A percentile compares a stretch with the other conserved stretches of the same genome.
These are phyloP conservation scores for Sugiyamaella smithiae DNA, from an alignment of 805 yeast species.

Conservation along the genomic window DNA sequence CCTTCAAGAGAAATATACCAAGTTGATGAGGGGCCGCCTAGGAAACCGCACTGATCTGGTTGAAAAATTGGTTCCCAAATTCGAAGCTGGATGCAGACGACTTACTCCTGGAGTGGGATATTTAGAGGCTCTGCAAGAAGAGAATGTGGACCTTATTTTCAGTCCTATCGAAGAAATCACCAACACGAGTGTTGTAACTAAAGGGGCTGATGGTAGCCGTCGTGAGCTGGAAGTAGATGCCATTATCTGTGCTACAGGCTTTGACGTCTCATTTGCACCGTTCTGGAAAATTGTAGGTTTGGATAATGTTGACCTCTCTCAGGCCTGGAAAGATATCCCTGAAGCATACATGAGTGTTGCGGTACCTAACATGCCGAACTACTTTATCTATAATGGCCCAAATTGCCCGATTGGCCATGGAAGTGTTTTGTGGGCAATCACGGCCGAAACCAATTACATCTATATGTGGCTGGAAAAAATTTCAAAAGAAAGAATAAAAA, in stretches of 20 bases:
- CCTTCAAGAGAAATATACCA: neutral
- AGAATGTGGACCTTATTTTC: slow-evolving; percentile 21
- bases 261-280: slow-evolving; percentile 14
- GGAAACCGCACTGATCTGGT: neutral
- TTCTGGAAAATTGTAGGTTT: slow-evolving; percentile 14
- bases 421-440: slow-evolving; percentile 2
- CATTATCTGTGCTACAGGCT: slow-evolving; percentile 20
- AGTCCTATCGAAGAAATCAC: slow-evolving; percentile 17
- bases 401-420: slow-evolving; percentile 14
- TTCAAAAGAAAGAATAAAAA: slow-evolving; percentile 10
- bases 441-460: slow-evolving; percentile 13
- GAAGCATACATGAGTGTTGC: slow-evolving; percentile 19
- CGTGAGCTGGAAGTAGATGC: slow-evolving; percentile 22
- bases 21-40: slow-evolving; percentile 6
- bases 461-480: slow-evolving; percentile 10
- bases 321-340: slow-evolving; percentile 13
- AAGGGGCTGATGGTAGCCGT: slow-evolving; percentile 24
- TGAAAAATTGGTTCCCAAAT: slow-evolving; percentile 22
- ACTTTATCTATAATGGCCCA: slow-evolving; percentile 18
- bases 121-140: slow-evolving; percentile 21
- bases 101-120: slow-evolving; percentile 26
- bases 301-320: slow-evolving; percentile 12
- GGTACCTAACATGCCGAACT: slow-evolving; percentile 23
- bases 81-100: slow-evolving; percentile 25
- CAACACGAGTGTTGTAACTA: slow-evolving; percentile 21